These are phyloP conservation scores for Coccinonectria pachysandricola DNA, from an alignment of 2,329 filamentous ascomycete genomes.

Conservation along the genomic window DNA sequence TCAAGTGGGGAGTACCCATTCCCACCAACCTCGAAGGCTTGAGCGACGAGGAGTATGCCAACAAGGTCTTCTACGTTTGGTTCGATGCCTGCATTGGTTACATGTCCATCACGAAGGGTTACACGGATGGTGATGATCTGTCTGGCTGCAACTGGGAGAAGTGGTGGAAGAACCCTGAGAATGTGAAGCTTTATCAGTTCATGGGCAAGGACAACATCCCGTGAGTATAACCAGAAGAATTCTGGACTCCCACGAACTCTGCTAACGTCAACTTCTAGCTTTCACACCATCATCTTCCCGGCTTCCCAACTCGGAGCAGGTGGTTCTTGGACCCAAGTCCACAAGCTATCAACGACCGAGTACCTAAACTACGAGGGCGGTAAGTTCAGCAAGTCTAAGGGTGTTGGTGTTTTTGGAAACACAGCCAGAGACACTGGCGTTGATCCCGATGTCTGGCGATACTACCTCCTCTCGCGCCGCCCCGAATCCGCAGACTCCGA, in stretches of 20 bases:
- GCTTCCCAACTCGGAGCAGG: slow-evolving; percentile 74
- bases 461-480: slow-evolving; percentile 76
- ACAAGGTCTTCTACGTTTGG: slow-evolving; percentile 83
- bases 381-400: slow-evolving; percentile 88
- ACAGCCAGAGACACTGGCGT: slow-evolving; percentile 81
- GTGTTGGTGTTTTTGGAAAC: slow-evolving; percentile 84
- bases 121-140: slow-evolving; percentile 49
- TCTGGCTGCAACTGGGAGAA: slow-evolving; percentile 66
- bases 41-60: slow-evolving; percentile 42
- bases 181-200: slow-evolving; percentile 87
- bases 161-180: slow-evolving; percentile 87
- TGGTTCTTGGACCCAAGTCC: slow-evolving; percentile 81
- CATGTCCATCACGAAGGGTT: slow-evolving; percentile 86
- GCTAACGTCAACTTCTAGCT: too few relatives aligned
- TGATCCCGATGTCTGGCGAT: slow-evolving; percentile 81
- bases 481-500: slow-evolving; percentile 81
- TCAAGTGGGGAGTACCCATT: slow-evolving; percentile 73
- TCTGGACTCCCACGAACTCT: too few relatives aligned
- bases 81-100: slow-evolving; percentile 92
- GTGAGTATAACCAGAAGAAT: slow-evolving; percentile 49
- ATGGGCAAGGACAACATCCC: slow-evolving; percentile 69
- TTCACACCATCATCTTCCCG: slow-evolving; percentile 84
- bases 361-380: slow-evolving; percentile 78
- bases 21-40: slow-evolving; percentile 36
- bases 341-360: slow-evolving; percentile 82